phyloP scores from a whole-genome alignment of 2,329 filamentous ascomycete species.

The Thermochaetoides dissita region DNA sequence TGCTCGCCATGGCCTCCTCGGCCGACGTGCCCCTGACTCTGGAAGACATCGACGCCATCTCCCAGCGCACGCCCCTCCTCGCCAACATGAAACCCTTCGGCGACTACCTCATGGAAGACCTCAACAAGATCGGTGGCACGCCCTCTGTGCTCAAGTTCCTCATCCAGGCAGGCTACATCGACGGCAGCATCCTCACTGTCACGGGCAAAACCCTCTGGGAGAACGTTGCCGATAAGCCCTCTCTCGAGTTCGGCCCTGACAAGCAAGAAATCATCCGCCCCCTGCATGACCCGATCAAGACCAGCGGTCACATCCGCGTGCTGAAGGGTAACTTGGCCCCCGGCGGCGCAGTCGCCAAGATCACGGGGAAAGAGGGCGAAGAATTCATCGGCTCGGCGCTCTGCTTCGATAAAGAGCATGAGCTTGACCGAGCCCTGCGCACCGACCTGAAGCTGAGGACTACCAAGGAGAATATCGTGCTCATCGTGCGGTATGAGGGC shows the following conservation, averaged over 20 bases:
- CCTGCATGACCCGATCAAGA: conserved; percentile 59
- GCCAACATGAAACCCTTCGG: conserved; percentile 76
- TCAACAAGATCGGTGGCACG: conserved; percentile 74
- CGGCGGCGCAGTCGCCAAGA: conserved; percentile 83
- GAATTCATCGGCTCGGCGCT: conserved; percentile 66
- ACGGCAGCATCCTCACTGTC: conserved; percentile 66
- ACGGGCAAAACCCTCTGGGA: conserved; percentile 74
- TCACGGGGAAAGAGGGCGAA: conserved; percentile 87
- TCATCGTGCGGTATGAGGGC: conserved; percentile 87
- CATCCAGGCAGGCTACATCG: conserved; percentile 59
- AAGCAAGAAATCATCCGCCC: conserved; percentile 68
- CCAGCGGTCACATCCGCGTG: conserved; percentile 76
- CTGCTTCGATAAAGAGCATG: conserved; percentile 76
- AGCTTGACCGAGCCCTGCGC: conserved; percentile 57
- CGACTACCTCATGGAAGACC: conserved; percentile 69
- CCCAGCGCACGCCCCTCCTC: conserved; percentile 71
- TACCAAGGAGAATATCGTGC: conserved; percentile 61
- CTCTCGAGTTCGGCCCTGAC: conserved; percentile 47
- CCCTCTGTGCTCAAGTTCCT: conserved; percentile 77
- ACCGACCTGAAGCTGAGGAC: conserved; percentile 39
- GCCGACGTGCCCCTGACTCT: conserved; percentile 64
- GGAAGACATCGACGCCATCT: conserved; percentile 71
- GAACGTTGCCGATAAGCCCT: conserved; percentile 65
- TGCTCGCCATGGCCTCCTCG: conserved; percentile 80
- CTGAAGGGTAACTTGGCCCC: conserved; percentile 79